Evolutionary conservation across 768 basidiomycete genomes (phyloP), one percentile per base, ranked within the genome.

Genomic region (Amanita jacksonii): DNA sequence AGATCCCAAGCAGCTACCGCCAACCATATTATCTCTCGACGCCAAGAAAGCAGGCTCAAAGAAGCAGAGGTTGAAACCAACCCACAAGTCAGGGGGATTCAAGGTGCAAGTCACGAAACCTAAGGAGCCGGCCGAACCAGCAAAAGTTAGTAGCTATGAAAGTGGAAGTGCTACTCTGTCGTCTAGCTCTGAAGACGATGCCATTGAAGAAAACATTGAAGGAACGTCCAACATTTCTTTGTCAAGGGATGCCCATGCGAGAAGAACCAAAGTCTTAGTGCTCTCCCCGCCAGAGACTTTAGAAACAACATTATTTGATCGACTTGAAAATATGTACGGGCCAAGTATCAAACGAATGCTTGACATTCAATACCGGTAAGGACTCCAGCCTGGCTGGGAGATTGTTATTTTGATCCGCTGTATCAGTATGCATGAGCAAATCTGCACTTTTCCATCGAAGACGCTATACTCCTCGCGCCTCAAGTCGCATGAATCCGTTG

Each of bases 1-100:
- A 0, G 94, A 97, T 62, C 93, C 92, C 1, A 84, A 90, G 72
- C 94, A 98, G 66, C 71, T 99, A 3, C 92, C 92, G 0, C 94
- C 94, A 0, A 99, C 94, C 0, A 78, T 98, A 37, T 67, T 94
- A 22, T 87, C 89, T 4, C 54, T 76, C 6, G 65, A 77, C 47
- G 67, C 62, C 27, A 52, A 52, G 38, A 57, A 55, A 41, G 46
- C 38, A 36, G 34, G 43, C 42, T 7, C 19, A 7, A 31, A 22
- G 51, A 45, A 52, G 46, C 9, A 40, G 27, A 33, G 43, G 13
- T 18, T 16, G 42, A 52, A 36, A 25, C 36, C 19, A 1, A 15
- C 27, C 5, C 31, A n/a, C 30, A 25, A 33, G 9, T 19, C 28
- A 30, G 39, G 27, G 30, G n/a, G 4, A 8, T 13, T 13, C 28